Base-by-base conservation (phyloP, 225 moss, liverwort and hornwort species). In the Polytrichum commune region DNA sequence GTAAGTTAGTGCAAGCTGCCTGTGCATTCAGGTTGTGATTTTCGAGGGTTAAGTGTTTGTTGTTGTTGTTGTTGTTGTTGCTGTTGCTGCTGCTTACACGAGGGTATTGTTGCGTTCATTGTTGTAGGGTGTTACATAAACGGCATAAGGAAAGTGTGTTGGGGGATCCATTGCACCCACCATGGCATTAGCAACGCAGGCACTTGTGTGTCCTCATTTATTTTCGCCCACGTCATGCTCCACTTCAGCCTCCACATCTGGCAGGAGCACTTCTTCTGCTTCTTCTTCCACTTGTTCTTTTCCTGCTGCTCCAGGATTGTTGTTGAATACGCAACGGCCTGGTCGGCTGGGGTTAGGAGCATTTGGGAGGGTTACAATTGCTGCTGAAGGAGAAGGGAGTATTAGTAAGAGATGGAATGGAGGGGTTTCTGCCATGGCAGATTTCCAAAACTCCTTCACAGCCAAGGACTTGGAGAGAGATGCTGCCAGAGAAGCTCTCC, bases 381-480 rank as follows among this genome's bases (percentile, higher is more conserved):
- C 55, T 46, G 68, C 32, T 56, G 62, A 25, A 29, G 30, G 54
- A 10, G 62, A 60, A 29, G 71, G 65, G 55, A 7, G 57, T 27
- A 5, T 26, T 53, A 62, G 54, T 18, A 35, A 63, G 30, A 69
- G 38, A 33, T 73, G 76, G 80, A 75, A 66, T 25, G 66, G 80
- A 32, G 38, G 81, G n/a, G 73, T 29, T 8, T 70, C 72, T 69
- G 72, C 80, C 22, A 74, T 82, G 3, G 56, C 73, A 13, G 82
- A 79, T 16, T 85, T 82, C 65, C 88, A 85, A 71, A 79, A 87
- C 58, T 73, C 92, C 3, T 80, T 91, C 75, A 77, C 92, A 1
- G 89, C 91, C 0, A 97, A 97, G 76, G 97, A 97, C 55, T 74
- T 97, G 82, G 94, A 97, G 77, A 90, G 97, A 13, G 91, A 91